A percentile compares a stretch with the other conserved stretches of the same genome.
Conservation (phyloP, 2,329 filamentous ascomycete species). For the Pseudonectria buxi region DNA sequence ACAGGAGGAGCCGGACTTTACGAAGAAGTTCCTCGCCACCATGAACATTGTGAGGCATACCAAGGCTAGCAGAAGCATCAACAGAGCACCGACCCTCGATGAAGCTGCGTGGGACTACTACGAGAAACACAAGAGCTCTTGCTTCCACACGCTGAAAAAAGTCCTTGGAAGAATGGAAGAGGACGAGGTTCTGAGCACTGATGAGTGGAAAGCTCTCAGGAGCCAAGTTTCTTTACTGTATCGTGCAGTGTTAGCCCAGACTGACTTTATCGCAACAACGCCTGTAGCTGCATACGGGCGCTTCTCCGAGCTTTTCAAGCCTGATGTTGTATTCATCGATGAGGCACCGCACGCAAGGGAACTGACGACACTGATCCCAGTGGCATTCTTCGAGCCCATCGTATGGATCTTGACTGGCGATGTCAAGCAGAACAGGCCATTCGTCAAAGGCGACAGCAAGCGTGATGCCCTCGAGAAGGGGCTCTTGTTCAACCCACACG, state of each 20-base stretch:
- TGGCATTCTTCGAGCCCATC: conserved; percentile 35
- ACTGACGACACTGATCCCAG: conserved; percentile 37
- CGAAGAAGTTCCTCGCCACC: conserved; percentile 27
- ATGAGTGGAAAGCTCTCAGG: conserved; percentile 25
- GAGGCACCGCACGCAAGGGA: conserved; percentile 49
- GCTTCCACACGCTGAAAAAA: conserved; percentile 29
- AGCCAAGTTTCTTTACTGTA: conserved; percentile 31
- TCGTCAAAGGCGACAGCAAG: conserved; percentile 25
- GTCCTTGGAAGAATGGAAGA: conserved; percentile 29
- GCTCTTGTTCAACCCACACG: conserved; percentile 24
- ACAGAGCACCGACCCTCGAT: conserved; percentile 34
- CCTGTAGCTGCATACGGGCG: conserved; percentile 35
- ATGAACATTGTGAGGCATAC: conserved; percentile 16
- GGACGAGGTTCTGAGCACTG: conserved; percentile 18
- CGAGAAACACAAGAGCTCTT: conserved; percentile 22
- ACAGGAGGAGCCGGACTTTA: conserved; percentile 24
- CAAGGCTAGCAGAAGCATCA: conserved; percentile 5
- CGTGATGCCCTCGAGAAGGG: conserved; percentile 11
- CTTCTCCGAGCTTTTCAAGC: conserved; percentile 54
- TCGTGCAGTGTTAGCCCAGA: conserved; percentile 27
- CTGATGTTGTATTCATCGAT: conserved; percentile 80
- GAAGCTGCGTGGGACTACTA: conserved; percentile 37
- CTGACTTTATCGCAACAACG: conserved; percentile 41
- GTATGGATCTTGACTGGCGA: conserved; percentile 42
- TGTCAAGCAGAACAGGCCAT: conserved; percentile 38